A percentile compares a stretch with the other conserved stretches of the same genome.
phyloP scores from a whole-genome alignment of 805 yeast genomes.

The Ogataea pignaliae region DNA sequence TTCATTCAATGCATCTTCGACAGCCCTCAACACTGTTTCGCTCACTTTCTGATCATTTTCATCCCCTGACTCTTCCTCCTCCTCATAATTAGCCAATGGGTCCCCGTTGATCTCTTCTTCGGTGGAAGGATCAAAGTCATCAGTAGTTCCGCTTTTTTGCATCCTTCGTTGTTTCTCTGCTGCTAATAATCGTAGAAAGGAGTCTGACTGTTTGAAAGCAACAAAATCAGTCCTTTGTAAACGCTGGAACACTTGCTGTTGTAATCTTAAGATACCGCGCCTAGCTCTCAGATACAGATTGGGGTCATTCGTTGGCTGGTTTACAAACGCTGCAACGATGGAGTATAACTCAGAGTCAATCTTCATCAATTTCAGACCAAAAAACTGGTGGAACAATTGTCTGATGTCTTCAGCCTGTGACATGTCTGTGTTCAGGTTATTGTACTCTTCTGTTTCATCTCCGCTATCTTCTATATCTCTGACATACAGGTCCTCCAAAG shows the following conservation, averaged over 20 bases:
- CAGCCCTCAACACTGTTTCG: constrained; percentile 50
- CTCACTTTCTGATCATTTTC: constrained; percentile 34
- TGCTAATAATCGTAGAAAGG: constrained; percentile 50
- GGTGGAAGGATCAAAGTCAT: neutral
- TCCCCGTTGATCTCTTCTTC: constrained; percentile 29
- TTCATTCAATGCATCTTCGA: constrained; percentile 62
- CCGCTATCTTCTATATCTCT: constrained; percentile 26
- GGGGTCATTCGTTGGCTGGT: constrained; percentile 19
- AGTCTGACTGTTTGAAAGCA: constrained; percentile 57
- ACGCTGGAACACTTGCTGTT: constrained; percentile 44
- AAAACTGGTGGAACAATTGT: constrained; percentile 43
- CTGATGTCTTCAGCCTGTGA: constrained; percentile 50
- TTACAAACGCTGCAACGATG: constrained; percentile 36
- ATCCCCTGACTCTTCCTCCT: constrained; percentile 27
- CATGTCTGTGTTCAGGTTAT: constrained; percentile 21
- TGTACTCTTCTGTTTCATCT: constrained; percentile 18
- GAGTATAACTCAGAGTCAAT: constrained; percentile 25
- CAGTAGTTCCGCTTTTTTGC: neutral
- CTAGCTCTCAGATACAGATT: constrained; percentile 50
- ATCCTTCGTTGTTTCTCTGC: constrained; percentile 24
- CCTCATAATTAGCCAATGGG: constrained; percentile 30
- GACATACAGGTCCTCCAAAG: constrained; percentile 49
- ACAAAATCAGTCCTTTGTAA: constrained; percentile 51
- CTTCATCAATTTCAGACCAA: constrained; percentile 28
- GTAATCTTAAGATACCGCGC: constrained; percentile 54